A percentile compares a stretch with the other conserved stretches of the same genome.
Evolutionary conservation across 148 eudicot genomes (phyloP).

Genomic region (Drosera capensis): DNA sequence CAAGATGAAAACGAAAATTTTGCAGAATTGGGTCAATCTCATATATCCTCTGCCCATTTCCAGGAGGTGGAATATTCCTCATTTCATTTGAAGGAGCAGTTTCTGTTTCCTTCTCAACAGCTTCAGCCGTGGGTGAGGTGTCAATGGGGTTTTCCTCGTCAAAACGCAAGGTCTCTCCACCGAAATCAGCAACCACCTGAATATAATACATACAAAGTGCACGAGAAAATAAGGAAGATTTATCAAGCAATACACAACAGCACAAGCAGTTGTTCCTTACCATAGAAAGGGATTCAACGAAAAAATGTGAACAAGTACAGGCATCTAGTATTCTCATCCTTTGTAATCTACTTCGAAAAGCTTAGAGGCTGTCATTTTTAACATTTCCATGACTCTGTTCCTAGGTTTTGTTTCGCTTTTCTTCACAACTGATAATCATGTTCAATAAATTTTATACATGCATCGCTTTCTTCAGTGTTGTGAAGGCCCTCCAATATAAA

Average conservation of each 20-base stretch:
- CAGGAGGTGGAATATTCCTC: conserved; percentile 65
- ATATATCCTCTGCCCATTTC: conserved; percentile 71
- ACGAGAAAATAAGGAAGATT: not conserved
- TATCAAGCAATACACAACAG: no score
- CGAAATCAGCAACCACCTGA: conserved; percentile 29
- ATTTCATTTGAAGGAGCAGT: conserved; percentile 13
- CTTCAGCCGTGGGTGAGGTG: conserved; percentile 18
- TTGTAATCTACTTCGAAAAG: no score
- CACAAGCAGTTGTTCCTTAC: no score
- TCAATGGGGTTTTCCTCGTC: conserved; percentile 14
- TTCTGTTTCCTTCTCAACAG: conserved; percentile 11
- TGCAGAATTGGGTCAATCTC: conserved; percentile 66
- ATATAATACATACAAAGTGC: not conserved
- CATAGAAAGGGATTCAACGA: no score
- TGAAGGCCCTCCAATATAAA: not conserved
- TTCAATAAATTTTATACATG: no score
- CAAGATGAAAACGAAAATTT: conserved; percentile 58
- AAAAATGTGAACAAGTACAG: no score
- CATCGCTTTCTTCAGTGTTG: not conserved
- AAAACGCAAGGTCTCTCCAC: conserved; percentile 14
- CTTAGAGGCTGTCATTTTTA: no score
- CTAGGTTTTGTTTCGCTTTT: no score
- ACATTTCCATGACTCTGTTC: no score
- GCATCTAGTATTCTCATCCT: no score
- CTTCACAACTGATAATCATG: no score